Evolutionary conservation across 2,329 filamentous ascomycete genomes (phyloP).

Genomic region (Colletotrichum karsti): DNA sequence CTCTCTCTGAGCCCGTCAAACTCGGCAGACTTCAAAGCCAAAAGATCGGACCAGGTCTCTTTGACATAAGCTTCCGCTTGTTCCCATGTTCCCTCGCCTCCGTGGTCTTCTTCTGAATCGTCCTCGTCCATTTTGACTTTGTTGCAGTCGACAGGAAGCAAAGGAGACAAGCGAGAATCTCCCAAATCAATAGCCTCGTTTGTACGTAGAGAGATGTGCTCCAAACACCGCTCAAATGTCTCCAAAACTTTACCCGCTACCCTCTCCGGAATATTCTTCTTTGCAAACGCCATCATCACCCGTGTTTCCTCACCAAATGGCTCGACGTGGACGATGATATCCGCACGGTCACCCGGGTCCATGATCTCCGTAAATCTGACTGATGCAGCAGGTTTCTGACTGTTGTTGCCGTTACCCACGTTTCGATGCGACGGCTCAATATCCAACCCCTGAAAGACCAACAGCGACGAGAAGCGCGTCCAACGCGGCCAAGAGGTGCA

Average conservation of each 20-base stretch:
- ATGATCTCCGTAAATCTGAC: constrained; percentile 8
- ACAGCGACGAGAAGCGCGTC: not conserved
- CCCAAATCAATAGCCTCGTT: not conserved
- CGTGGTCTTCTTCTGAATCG: not conserved
- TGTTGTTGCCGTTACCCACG: not conserved
- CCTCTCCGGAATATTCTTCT: not conserved
- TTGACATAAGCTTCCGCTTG: not conserved
- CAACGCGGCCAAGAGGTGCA: constrained; percentile 48
- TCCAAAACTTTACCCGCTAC: not conserved
- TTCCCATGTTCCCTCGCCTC: too few relatives aligned
- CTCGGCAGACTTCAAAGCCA: not conserved
- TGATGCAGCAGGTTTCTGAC: not conserved
- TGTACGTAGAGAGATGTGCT: not conserved
- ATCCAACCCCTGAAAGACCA: constrained; percentile 12
- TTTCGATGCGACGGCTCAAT: not conserved
- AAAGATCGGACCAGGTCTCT: not conserved
- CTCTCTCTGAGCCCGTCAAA: not conserved
- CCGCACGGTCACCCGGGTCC: constrained; percentile 4
- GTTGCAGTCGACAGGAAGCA: not conserved
- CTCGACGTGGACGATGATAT: constrained; percentile 7
- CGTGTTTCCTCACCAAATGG: constrained; percentile 1
- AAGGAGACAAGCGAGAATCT: not conserved
- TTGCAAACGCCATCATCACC: constrained; percentile 6
- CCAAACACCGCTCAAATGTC: not conserved
- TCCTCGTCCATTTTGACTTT: not conserved